Percentiles rank a stretch among this genome's conserved stretches.
Conservation (phyloP, 305 asterid species). For the Andrographis paniculata region DNA sequence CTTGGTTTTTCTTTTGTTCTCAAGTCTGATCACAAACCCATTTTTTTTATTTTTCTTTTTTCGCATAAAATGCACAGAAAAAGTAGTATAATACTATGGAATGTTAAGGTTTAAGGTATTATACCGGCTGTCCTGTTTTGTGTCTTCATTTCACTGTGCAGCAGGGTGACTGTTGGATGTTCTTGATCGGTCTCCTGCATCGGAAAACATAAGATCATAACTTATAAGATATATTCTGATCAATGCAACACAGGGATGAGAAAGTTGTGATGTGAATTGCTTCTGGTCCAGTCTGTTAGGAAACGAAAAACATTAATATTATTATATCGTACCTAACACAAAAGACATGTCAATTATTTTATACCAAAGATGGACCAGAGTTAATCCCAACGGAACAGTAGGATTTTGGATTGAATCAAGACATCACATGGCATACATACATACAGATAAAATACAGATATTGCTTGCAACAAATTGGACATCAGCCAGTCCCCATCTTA, state of each 20-base stretch:
- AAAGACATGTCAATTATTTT: constrained; percentile 20
- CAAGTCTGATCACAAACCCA: too few relatives aligned
- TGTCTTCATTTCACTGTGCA: constrained; percentile 31
- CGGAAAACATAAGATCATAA: not conserved
- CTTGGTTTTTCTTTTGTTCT: too few relatives aligned
- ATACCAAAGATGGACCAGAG: constrained; percentile 20
- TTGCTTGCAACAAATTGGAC: constrained; percentile 13
- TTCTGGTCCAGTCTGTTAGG: constrained; percentile 32
- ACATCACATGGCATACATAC: constrained; percentile 24
- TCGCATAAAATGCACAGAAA: constrained; percentile 16
- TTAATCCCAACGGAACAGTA: constrained; percentile 31
- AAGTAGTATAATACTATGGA: constrained; percentile 16
- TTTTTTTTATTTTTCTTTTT: constrained; percentile 10
- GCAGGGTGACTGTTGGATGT: constrained; percentile 33
- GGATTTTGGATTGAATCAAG: constrained; percentile 31
- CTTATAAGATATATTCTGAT: constrained; percentile 7
- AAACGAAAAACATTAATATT: too few relatives aligned
- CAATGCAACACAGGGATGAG: constrained; percentile 6
- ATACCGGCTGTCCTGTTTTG: constrained; percentile 23
- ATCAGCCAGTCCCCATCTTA: constrained; percentile 21
- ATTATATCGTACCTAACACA: constrained; percentile 22
- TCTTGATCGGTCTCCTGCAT: constrained; percentile 43
- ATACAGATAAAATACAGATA: constrained; percentile 16
- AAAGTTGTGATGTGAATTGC: constrained; percentile 31
- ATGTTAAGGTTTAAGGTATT: constrained; percentile 43